Evolutionary conservation across 192 early-diverging fungal species (phyloP), one percentile per base, ranked within the genome.

Genomic region (Backusella parvicylindrica): DNA sequence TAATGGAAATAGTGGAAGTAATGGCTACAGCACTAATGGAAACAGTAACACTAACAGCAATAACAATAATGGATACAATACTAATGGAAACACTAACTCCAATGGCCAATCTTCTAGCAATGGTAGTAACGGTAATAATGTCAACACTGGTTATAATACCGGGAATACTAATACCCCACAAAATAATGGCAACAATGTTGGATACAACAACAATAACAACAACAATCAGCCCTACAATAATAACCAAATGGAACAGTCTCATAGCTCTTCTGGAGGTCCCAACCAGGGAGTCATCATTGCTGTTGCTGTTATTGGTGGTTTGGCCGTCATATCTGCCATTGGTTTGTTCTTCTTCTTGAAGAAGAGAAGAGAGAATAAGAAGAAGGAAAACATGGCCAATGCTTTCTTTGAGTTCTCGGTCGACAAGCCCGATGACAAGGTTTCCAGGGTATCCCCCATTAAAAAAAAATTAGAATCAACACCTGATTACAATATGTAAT

Each of bases 341-440:
- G 66, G 66, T 11, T 38, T 68, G 18, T 38, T 68, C 66, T 68
- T 68, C 21, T 68, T 68, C 36, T 68, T 33, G n/a, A 68, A 68
- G 36, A 68, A 68, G n/a, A 68, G 66, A 68, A 68, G 66, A 36
- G 66, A 38, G 21, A 68, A 53, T 15, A 53, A 68, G 35, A 60
- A 26, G 12, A 68, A 68, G 66, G 66, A 68, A 38, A 68, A 68
- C 36, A 68, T 68, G 66, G 66, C 66, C n/a, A 36, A 68, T 26
- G 66, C 66, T 37, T 68, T 68, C 66, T 68, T 68, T 9, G 66
- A 68, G n/a, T 68, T 68, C 35, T 68, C 66, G 66, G 66, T 68
- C 2, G 66, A 68, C 21, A 68, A 68, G 21, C 21, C 35, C 2
- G 36, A 35, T 36, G 66, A 68, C 12, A 68, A 68, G 21, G n/a